Evolutionary conservation across 345 rosid species (phyloP), one percentile per base, ranked within the genome.

Genomic region (Gossypium australe): DNA sequence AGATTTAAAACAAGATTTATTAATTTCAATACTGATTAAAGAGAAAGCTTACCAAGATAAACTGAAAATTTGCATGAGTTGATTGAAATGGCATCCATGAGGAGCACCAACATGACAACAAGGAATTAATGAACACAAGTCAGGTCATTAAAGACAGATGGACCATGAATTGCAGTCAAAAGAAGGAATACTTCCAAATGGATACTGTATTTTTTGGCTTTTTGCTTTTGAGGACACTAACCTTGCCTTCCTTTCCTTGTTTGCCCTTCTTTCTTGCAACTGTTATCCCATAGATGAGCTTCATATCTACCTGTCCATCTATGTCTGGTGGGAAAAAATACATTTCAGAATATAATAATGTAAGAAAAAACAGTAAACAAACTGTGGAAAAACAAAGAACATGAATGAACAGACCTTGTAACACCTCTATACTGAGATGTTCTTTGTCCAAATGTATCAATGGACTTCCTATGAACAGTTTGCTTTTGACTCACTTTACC

Each of bases 191-290:
- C 64, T 25, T 59, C 64, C 62, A 58, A 22, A 22, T 58, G 12
- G 16, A 22, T 20, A 57, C 62, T 20, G 62, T 57, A 57, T 1
- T 56, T 56, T 56, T 56, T 53, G 57, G 57, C 22, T 1, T 53
- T 53, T 53, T 17, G 57, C 58, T 18, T 10, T 57, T 34, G 41
- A 34, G 41, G 7, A 20, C 10, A 85, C 89, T 66, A 73, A 91
- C 97, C 97, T 89, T 91, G 97, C 79, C 97, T 89, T 77, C 94
- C 97, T 84, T 91, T 91, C 82, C 97, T 87, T 73, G 97, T 89
- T 76, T 91, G 97, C 27, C 97, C 97, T 78, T 91, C 97, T 71
- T 91, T 91, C 92, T 91, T 91, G 86, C 97, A 91, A 79, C 93
- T 91, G 64, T 91, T 91, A 67, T 91, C 97, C 97, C 97, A 91